Evolutionary conservation across 106 monocot species (phyloP).

Genomic region (Vanilla planifolia): DNA sequence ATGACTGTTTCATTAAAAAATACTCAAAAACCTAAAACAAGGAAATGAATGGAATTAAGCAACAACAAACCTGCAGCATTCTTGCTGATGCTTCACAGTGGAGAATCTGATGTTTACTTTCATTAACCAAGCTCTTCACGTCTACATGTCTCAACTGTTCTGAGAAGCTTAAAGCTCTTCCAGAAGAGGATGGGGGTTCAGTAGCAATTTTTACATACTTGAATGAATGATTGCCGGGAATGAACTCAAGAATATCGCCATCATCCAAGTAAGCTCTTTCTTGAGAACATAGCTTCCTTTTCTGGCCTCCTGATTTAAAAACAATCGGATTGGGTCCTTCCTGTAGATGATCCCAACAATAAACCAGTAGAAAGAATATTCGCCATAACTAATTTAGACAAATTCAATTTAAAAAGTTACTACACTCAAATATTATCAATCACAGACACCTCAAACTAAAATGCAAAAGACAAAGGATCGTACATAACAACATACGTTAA

Average conservation of each 20-base stretch:
- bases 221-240: conserved; percentile 70
- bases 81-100: conserved; percentile 39
- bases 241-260: conserved; percentile 84
- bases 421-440: not conserved
- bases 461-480: not conserved
- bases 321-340: conserved; percentile 86
- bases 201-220: conserved; percentile 40
- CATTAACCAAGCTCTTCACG: conserved; percentile 11
- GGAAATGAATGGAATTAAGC: not conserved
- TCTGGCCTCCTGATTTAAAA: conserved; percentile 34
- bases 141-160: conserved; percentile 19
- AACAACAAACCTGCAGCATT: conserved; percentile 32
- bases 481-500: too few relatives aligned
- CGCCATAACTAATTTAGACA: too few relatives aligned
- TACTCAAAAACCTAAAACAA: not conserved
- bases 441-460: not conserved
- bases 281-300: conserved; percentile 46
- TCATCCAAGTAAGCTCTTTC: conserved; percentile 41
- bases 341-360: conserved; percentile 27
- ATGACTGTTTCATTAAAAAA: conserved; percentile 7
- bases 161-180: conserved; percentile 12
- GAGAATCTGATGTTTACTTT: conserved; percentile 32
- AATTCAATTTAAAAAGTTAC: not conserved
- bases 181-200: conserved; percentile 19
- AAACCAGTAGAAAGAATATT: too few relatives aligned